These are phyloP conservation scores for Plasmopara muralis DNA, from an alignment of 352 stramenopile genomes.

Conservation along the genomic window DNA sequence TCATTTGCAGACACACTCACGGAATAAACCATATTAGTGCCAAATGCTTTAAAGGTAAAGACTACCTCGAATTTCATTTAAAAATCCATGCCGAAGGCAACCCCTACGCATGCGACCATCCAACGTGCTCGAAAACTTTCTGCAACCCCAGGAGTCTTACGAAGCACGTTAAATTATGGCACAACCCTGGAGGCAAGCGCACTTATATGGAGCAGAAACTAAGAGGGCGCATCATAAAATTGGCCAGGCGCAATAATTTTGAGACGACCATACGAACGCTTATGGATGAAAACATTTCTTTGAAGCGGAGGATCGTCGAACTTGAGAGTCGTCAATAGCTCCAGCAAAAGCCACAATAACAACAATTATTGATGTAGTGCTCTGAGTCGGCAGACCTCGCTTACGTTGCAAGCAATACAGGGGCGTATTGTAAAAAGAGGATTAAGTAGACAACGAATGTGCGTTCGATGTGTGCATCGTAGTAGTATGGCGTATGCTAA, in stretches of 20 bases:
- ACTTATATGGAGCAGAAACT: constrained; percentile 83
- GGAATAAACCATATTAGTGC: constrained; percentile 82
- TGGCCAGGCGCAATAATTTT: constrained; percentile 77
- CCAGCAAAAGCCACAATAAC: not conserved
- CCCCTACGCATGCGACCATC: constrained; percentile 72
- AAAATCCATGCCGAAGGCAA: constrained; percentile 80
- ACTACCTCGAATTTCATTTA: constrained; percentile 81
- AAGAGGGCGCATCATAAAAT: constrained; percentile 80
- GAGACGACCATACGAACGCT: constrained; percentile 69
- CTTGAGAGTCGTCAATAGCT: constrained; percentile 27
- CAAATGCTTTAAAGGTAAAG: constrained; percentile 86
- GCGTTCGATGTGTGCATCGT: too few relatives aligned
- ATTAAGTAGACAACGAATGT: not conserved
- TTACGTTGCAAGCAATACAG: not conserved
- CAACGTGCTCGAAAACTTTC: constrained; percentile 78
- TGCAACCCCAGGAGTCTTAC: constrained; percentile 81
- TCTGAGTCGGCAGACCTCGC: too few relatives aligned
- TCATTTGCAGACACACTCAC: constrained; percentile 81
- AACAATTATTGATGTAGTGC: not conserved
- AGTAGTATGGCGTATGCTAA: too few relatives aligned
- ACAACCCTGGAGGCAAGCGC: constrained; percentile 75
- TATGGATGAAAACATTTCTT: constrained; percentile 68
- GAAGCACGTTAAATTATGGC: constrained; percentile 78
- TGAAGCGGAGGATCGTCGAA: constrained; percentile 63
- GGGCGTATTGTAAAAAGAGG: not conserved